Evolutionary conservation across 2,329 filamentous ascomycete species (phyloP).

Genomic region (Thielaviopsis ethacetica): DNA sequence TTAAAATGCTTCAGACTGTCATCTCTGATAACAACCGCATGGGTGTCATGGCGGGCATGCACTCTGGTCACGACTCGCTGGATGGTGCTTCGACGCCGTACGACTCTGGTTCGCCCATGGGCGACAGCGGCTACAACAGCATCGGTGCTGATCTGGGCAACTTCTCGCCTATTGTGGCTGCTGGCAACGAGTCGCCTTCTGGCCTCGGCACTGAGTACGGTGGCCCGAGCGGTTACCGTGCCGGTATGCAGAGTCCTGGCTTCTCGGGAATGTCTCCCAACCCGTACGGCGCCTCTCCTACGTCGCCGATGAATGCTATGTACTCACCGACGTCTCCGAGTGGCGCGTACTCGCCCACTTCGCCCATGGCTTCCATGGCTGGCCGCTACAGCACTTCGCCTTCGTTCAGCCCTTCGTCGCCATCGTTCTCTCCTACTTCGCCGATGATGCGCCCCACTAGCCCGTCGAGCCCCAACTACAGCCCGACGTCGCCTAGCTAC

Average conservation of each 20-base stretch:
- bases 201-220: conserved; percentile 49
- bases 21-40: conserved; percentile 82
- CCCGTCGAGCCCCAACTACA: conserved; percentile 44
- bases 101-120: conserved; percentile 69
- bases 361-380: conserved; percentile 43
- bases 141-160: conserved; percentile 43
- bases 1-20: conserved; percentile 87
- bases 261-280: conserved; percentile 44
- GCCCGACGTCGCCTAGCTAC: conserved; percentile 49
- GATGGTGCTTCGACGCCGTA: conserved; percentile 89
- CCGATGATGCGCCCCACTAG: conserved; percentile 39
- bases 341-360: conserved; percentile 62
- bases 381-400: conserved; percentile 38
- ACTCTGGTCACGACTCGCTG: conserved; percentile 55
- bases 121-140: conserved; percentile 50
- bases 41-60: conserved; percentile 65
- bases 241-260: conserved; percentile 45
- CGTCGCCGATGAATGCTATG: conserved; percentile 37
- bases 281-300: conserved; percentile 57
- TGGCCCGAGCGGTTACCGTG: conserved; percentile 32
- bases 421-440: conserved; percentile 47
- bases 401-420: conserved; percentile 46
- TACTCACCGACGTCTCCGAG: conserved; percentile 68
- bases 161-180: conserved; percentile 63
- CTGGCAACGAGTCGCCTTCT: conserved; percentile 53